Percentiles rank a stretch among this genome's conserved stretches.
These are phyloP conservation scores for Lactarius vividus DNA, from an alignment of 768 basidiomycete genomes.

Conservation along the genomic window DNA sequence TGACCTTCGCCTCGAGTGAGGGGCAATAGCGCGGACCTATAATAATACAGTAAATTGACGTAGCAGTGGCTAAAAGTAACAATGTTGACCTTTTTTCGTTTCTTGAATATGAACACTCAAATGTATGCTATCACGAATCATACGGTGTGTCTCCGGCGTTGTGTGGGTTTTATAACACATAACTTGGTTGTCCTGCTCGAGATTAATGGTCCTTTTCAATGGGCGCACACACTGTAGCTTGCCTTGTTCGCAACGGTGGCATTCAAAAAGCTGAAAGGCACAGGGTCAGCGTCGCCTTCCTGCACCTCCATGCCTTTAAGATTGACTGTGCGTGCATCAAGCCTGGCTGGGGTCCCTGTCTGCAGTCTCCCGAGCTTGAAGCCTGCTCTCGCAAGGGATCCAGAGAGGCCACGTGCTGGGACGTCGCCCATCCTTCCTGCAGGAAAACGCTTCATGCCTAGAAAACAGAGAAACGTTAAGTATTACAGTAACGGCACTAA, in stretches of 20 bases:
- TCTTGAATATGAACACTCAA: slow-evolving; percentile 84
- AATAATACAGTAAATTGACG: neutral
- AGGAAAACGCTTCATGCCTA: slow-evolving; percentile 70
- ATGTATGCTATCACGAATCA: slow-evolving; percentile 75
- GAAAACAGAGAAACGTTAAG: neutral
- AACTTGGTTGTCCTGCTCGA: slow-evolving; percentile 66
- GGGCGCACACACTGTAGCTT: neutral
- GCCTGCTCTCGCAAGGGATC: slow-evolving; percentile 68
- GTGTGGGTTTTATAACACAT: slow-evolving; percentile 72
- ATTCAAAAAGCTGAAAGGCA: slow-evolving; percentile 76
- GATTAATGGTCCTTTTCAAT: neutral
- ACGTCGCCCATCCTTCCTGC: slow-evolving; percentile 75
- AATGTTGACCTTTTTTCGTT: slow-evolving; percentile 67
- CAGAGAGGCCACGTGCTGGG: slow-evolving; percentile 71
- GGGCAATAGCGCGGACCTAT: slow-evolving; percentile 90
- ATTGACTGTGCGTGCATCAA: slow-evolving; percentile 68
- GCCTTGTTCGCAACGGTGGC: slow-evolving; percentile 69
- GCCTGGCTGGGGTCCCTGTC: slow-evolving; percentile 82
- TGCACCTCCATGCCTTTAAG: slow-evolving; percentile 61
- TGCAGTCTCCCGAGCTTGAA: slow-evolving; percentile 83
- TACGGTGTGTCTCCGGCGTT: slow-evolving; percentile 65
- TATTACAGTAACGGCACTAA: neutral
- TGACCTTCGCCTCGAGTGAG: slow-evolving; percentile 83
- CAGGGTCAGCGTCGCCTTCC: slow-evolving; percentile 60
- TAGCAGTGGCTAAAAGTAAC: neutral